Evolutionary conservation across 108 stramenopile species (phyloP).

Genomic region (Skeletonema grethae): DNA sequence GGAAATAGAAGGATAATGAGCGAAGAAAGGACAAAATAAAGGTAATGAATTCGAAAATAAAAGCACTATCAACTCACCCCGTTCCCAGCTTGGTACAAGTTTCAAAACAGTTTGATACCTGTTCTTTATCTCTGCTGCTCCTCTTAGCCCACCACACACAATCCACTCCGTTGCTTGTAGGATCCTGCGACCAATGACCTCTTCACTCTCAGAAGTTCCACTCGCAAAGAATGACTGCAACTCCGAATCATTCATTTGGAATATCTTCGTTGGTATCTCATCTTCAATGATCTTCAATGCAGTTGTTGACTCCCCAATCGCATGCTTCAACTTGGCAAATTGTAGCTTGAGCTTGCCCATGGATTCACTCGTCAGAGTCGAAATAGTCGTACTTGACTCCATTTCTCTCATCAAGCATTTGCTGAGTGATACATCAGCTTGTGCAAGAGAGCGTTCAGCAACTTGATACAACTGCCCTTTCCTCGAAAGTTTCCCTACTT

Average conservation of each 20-base stretch:
- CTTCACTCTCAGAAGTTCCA: constrained; percentile 26
- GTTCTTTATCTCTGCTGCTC: constrained; percentile 64
- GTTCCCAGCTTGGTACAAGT: constrained; percentile 80
- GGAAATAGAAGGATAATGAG: background rate
- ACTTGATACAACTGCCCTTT: constrained; percentile 59
- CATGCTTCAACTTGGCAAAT: constrained; percentile 81
- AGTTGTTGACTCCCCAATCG: constrained; percentile 52
- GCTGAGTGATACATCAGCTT: constrained; percentile 54
- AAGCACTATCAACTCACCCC: constrained; percentile 51
- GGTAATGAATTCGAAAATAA: background rate
- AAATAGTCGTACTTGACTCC: background rate
- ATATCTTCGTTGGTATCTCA: constrained; percentile 33
- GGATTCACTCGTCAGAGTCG: constrained; percentile 25
- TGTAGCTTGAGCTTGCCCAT: constrained; percentile 62
- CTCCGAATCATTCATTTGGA: constrained; percentile 32
- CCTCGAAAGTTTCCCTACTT: constrained; percentile 68
- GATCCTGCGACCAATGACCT: constrained; percentile 54
- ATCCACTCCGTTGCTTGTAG: constrained; percentile 84
- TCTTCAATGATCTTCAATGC: constrained; percentile 77
- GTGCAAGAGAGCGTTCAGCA: constrained; percentile 68
- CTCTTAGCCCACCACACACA: constrained; percentile 71
- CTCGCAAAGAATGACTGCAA: constrained; percentile 24
- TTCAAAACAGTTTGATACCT: constrained; percentile 67
- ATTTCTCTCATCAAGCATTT: constrained; percentile 14
- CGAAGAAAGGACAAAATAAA: background rate